Evolutionary conservation across 176 grass and related monocot genomes (phyloP).

Genomic region (Lolium multiflorum): DNA sequence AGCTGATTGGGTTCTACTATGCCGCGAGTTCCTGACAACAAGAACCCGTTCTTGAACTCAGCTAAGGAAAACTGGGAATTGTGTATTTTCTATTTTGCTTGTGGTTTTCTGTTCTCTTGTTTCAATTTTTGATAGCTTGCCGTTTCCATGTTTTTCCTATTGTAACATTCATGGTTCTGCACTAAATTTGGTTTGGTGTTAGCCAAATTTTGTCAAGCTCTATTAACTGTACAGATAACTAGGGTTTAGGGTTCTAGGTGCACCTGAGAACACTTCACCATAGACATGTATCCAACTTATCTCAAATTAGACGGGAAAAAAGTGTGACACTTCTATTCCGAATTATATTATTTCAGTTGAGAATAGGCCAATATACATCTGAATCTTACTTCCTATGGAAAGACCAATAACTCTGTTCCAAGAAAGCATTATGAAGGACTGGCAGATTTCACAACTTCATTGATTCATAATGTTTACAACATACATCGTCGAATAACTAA

Average conservation of each 20-base stretch:
- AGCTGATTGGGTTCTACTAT: too few species aligned
- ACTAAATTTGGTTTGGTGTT: not conserved
- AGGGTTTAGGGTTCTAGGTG: not conserved
- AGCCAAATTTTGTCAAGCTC: not conserved
- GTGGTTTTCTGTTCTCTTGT: too few species aligned
- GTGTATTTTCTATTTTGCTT: too few species aligned
- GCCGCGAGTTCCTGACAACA: too few species aligned
- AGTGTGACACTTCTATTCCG: too few species aligned
- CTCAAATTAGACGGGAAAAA: too few species aligned
- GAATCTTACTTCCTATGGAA: not conserved
- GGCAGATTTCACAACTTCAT: not conserved
- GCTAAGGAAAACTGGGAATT: too few species aligned
- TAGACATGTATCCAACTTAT: not conserved
- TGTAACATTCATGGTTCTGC: not conserved
- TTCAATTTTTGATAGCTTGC: too few species aligned
- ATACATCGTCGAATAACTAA: not conserved
- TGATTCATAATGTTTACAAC: not conserved
- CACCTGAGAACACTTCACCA: too few species aligned
- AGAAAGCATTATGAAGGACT: not conserved
- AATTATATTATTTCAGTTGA: not conserved
- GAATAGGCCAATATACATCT: constrained; percentile 2
- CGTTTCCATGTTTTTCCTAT: not conserved
- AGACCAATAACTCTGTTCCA: not conserved
- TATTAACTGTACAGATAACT: not conserved
- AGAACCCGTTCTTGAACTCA: too few species aligned